phyloP scores from a whole-genome alignment of 768 basidiomycete species.

The Termitomyces sp. region DNA sequence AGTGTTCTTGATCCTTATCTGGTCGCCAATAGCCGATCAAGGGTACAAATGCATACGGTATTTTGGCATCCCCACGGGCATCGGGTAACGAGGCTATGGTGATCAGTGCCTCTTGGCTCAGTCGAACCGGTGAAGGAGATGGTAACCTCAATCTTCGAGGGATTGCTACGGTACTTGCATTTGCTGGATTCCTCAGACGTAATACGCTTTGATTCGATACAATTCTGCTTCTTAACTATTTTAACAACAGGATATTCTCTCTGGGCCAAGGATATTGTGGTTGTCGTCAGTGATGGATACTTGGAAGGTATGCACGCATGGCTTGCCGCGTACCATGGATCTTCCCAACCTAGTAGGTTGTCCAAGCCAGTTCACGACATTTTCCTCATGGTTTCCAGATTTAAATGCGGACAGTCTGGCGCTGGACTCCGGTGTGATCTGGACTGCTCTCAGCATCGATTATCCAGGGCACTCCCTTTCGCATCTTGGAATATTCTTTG shows the following conservation, averaged over 20 bases:
- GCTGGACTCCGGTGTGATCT: constrained; percentile 80
- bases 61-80: constrained; percentile 79
- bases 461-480: constrained; percentile 97
- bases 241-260: constrained; percentile 61
- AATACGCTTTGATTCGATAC: constrained; percentile 12
- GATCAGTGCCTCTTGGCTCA: constrained; percentile 87
- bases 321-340: constrained; percentile 77
- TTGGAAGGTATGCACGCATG: constrained; percentile 92
- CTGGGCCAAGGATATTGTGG: constrained; percentile 93
- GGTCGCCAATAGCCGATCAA: constrained; percentile 35
- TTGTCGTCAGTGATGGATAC: constrained; percentile 85
- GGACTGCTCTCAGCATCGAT: constrained; percentile 92
- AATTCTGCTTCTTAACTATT: constrained; percentile 1
- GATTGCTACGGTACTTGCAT: constrained; percentile 73
- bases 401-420: constrained; percentile 57
- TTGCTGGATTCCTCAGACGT: constrained; percentile 87
- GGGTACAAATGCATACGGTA: constrained; percentile 80
- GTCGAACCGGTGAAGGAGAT: constrained; percentile 51
- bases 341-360: constrained; percentile 52
- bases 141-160: constrained; percentile 77
- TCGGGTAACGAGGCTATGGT: constrained; percentile 93
- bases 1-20: background rate
- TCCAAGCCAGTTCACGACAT: background rate
- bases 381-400: constrained; percentile 26
- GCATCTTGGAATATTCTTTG: constrained; percentile 92